Percentiles rank a stretch among this genome's conserved stretches.
Evolutionary conservation across 441 rosid genomes (phyloP).

Genomic region (Mallotus repandus): DNA sequence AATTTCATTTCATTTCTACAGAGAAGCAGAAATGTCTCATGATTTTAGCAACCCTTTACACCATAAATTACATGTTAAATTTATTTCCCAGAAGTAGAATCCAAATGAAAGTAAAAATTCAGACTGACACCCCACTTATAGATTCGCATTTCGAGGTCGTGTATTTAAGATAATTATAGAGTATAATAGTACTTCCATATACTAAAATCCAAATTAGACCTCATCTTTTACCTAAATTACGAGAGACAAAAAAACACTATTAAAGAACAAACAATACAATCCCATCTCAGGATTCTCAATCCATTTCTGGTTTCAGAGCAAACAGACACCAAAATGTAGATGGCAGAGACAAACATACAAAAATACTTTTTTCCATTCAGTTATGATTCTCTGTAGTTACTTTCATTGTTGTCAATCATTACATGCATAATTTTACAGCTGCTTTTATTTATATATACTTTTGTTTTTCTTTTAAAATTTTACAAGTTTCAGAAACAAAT

Average conservation of each 20-base stretch:
- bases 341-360: neutral
- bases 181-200: neutral
- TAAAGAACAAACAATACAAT: no score
- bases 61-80: no score
- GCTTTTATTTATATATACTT: neutral
- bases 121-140: no score
- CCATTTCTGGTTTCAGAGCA: no score
- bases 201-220: no score
- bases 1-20: no score
- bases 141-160: neutral
- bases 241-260: no score
- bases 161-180: neutral
- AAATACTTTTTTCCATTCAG: neutral
- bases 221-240: no score
- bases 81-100: neutral
- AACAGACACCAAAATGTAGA: no score
- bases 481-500: neutral
- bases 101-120: neutral
- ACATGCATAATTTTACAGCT: neutral
- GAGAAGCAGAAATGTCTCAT: no score
- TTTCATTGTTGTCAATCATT: neutral
- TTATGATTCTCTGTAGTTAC: neutral
- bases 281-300: no score
- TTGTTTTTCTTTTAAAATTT: neutral
- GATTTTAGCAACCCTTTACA: no score